Evolutionary conservation across 768 basidiomycete genomes (phyloP), one percentile per base, ranked within the genome.

Genomic region (Lanmaoa pseudosensibilis): DNA sequence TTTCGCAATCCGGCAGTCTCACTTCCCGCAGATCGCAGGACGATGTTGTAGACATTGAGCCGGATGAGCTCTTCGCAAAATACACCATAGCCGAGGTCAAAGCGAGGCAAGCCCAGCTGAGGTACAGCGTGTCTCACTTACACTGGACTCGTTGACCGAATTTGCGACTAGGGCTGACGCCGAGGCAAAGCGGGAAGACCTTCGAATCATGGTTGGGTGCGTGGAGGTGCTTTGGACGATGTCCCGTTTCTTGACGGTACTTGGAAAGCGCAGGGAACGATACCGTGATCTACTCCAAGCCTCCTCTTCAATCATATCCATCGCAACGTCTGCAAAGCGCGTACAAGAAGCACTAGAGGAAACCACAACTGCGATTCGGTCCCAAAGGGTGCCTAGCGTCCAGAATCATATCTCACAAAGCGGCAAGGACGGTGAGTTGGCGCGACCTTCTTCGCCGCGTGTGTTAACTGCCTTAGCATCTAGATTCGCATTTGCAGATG

Each of bases 151-250:
- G 16, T 52, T 47, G 23, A 59, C 53, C 34, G 50, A 59, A 50
- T 54, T 27, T 46, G 43, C 30, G 15, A 32, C 13, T 40, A 92
- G 91, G 69, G 74, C 80, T 16, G 92, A 93, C 74, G 92, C 91
- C 0, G 89, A 92, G 67, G 86, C 84, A 43, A 93, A 94, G 71
- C 88, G 92, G 65, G 89, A 93, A 69, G 92, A 94, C 66, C 80
- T 94, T 43, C 81, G 92, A 65, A 77, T 90, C 44, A 94, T 93
- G 92, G 92, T 94, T 74, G 92, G 92, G 92, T 94, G 76, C 82
- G 92, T 86, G 60, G 43, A 56, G 34, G 46, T 54, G n/a, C 18
- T 55, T 18, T 27, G 37, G 27, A 34, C 27, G 10, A 12, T 13
- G 46, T 37, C 43, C 45, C 34, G 12, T 50, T 47, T 53, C 73